A percentile compares a stretch with the other conserved stretches of the same genome.
Conservation (phyloP, 805 yeast species). For the Kuraishia hungarica region DNA sequence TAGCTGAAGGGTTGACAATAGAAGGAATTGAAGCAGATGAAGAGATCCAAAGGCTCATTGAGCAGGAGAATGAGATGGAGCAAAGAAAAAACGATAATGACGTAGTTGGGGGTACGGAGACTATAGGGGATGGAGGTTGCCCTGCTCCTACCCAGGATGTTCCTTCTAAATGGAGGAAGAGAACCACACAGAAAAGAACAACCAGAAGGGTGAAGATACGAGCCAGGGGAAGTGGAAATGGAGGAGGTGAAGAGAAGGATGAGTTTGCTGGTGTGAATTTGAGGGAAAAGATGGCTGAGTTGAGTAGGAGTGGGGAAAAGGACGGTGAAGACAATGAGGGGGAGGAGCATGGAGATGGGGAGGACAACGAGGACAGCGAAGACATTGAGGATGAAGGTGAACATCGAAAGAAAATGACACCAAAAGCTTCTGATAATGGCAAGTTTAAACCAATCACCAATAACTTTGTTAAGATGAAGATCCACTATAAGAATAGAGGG, state of each 20-base stretch:
- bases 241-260: constrained; percentile 23
- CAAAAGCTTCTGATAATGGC: constrained; percentile 1
- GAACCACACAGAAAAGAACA: constrained; percentile 41
- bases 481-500: constrained; percentile 16
- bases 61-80: constrained; percentile 5
- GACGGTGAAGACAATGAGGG: too few species aligned
- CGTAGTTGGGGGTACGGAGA: too few species aligned
- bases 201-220: constrained; percentile 43
- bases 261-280: constrained; percentile 28
- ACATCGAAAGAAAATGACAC: constrained; percentile 17
- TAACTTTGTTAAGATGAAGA: constrained; percentile 26
- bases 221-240: constrained; percentile 20
- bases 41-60: constrained; percentile 8
- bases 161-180: constrained; percentile 15
- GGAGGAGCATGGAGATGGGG: background rate
- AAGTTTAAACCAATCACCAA: constrained; percentile 19
- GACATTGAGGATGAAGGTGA: constrained; percentile 9
- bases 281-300: constrained; percentile 31
- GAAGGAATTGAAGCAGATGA: constrained; percentile 7
- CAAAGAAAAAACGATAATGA: too few species aligned
- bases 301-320: constrained; percentile 17
- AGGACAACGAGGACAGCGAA: constrained; percentile 10
- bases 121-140: too few species aligned
- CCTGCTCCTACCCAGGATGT: too few species aligned
- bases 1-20: constrained; percentile 8